These are phyloP conservation scores for Lachnellula willkommii DNA, from an alignment of 2,329 filamentous ascomycete species.

Conservation along the genomic window DNA sequence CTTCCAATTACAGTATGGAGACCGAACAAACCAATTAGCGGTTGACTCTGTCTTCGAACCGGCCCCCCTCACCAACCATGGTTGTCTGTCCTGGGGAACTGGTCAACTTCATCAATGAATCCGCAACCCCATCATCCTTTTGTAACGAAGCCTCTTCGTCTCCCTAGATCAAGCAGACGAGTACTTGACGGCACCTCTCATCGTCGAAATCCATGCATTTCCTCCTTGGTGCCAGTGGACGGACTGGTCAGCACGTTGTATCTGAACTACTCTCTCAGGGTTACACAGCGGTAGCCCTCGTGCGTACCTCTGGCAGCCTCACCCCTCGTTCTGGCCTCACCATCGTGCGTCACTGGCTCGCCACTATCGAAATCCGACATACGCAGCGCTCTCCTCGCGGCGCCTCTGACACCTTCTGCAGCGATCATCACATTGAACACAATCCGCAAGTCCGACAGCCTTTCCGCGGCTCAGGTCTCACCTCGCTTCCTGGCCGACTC, in stretches of 20 bases:
- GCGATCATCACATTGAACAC: conserved; percentile 39
- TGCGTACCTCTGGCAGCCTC: conserved; percentile 31
- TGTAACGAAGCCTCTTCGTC: conserved; percentile 15
- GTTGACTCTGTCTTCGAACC: conserved; percentile 16
- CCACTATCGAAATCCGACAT: conserved; percentile 35
- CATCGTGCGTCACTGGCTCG: conserved; percentile 32
- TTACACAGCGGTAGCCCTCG: conserved; percentile 37
- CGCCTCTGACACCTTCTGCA: conserved; percentile 25
- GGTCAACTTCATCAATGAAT: conserved; percentile 18
- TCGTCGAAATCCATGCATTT: conserved; percentile 33
- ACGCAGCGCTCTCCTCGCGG: conserved; percentile 24
- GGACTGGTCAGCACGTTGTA: conserved; percentile 40
- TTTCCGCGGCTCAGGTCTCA: conserved; percentile 36
- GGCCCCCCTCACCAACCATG: conserved; percentile 11
- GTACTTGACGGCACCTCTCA: conserved; percentile 17
- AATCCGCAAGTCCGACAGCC: conserved; percentile 37
- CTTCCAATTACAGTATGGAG: conserved; percentile 23
- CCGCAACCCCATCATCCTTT: conserved; percentile 13
- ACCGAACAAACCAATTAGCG: conserved; percentile 25
- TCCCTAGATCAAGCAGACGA: conserved; percentile 16
- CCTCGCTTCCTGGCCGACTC: conserved; percentile 37
- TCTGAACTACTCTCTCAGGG: conserved; percentile 35
- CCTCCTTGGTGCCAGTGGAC: conserved; percentile 40
- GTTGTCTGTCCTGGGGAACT: conserved; percentile 16
- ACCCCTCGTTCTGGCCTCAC: conserved; percentile 29